phyloP scores from a whole-genome alignment of 2,329 filamentous ascomycete species.

The Sporothrix curviconia region DNA sequence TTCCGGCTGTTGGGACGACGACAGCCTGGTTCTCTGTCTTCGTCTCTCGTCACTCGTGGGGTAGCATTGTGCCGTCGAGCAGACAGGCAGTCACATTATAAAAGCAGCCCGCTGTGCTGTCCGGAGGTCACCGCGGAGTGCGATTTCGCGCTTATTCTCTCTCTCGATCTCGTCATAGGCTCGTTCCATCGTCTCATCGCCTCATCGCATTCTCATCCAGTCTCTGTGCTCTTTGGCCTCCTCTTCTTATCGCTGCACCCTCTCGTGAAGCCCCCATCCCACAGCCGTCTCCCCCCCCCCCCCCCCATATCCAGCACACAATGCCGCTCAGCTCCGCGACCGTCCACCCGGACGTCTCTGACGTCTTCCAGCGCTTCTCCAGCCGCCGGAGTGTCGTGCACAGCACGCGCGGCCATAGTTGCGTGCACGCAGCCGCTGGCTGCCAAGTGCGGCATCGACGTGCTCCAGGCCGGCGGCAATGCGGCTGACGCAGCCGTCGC shows the following conservation, averaged over 20 bases:
- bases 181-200: not conserved
- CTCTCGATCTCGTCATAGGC: not conserved
- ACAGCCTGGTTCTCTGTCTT: no score
- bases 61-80: not conserved
- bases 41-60: no score
- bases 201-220: not conserved
- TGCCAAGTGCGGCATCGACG: conserved; percentile 75
- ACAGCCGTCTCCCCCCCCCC: not conserved
- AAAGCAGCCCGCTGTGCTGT: not conserved
- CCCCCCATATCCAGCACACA: not conserved
- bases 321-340: conserved; percentile 46
- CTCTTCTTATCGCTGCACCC: not conserved
- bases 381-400: conserved; percentile 89
- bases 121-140: not conserved
- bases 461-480: conserved; percentile 85
- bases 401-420: conserved; percentile 85
- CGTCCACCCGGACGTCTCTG: conserved; percentile 39
- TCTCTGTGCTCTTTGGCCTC: not conserved
- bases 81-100: not conserved
- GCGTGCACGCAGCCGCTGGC: conserved; percentile 85
- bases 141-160: not conserved
- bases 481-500: conserved; percentile 95
- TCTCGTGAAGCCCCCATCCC: not conserved
- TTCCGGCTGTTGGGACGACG: not conserved
- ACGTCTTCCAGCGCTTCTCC: conserved; percentile 49